phyloP scores from a whole-genome alignment of 2,329 filamentous ascomycete genomes.

The Aspergillus fructus region DNA sequence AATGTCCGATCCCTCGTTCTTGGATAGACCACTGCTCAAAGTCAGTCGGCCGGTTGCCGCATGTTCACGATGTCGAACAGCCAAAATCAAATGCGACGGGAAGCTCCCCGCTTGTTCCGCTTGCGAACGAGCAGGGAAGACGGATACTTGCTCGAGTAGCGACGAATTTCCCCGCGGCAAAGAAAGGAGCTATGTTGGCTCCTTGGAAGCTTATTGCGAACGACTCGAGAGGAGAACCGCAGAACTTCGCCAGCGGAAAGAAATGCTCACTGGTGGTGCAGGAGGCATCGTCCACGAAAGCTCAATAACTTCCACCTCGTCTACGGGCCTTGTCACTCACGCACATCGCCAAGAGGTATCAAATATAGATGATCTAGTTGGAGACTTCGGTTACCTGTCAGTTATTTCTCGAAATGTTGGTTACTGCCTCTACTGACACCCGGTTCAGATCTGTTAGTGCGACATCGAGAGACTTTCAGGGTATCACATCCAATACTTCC shows the following conservation, averaged over 20 bases:
- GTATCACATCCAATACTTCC: conserved; percentile 83
- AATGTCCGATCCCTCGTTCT: conserved; percentile 37
- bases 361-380: conserved; percentile 87
- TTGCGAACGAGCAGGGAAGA: conserved; percentile 86
- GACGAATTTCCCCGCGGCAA: conserved; percentile 96
- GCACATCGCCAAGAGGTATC: conserved; percentile 67
- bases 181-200: conserved; percentile 93
- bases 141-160: conserved; percentile 86
- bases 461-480: conserved; percentile 89
- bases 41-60: conserved; percentile 78
- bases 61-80: conserved; percentile 78
- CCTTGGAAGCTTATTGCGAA: conserved; percentile 87
- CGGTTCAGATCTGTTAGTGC: conserved; percentile 78
- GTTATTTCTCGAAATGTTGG: conserved; percentile 29
- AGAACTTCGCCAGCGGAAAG: conserved; percentile 40
- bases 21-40: conserved; percentile 43
- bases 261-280: conserved; percentile 25
- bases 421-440: conserved; percentile 16
- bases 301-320: conserved; percentile 37
- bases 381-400: conserved; percentile 88
- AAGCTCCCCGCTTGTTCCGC: conserved; percentile 94
- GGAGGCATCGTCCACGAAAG: conserved; percentile 31
- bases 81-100: conserved; percentile 97
- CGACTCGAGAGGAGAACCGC: conserved; percentile 75
- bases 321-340: conserved; percentile 28